A percentile compares a stretch with the other conserved stretches of the same genome.
Evolutionary conservation across 345 rosid genomes (phyloP).

Genomic region (Eucalyptus marginata): DNA sequence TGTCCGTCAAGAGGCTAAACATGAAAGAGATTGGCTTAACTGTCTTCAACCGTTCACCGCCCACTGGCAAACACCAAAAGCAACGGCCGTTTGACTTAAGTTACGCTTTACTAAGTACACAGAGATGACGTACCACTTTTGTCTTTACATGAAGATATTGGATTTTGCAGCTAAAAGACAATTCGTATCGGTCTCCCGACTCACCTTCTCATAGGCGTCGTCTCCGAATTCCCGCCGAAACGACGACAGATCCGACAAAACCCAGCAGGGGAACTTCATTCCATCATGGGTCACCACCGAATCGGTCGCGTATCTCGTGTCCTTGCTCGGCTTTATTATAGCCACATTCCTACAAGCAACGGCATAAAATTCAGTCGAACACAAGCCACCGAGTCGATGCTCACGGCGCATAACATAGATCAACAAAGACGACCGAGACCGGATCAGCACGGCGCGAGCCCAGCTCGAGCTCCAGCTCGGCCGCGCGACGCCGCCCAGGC

Average conservation of each 20-base stretch:
- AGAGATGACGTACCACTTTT: neutral
- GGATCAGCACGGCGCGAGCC: neutral
- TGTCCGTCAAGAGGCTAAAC: neutral
- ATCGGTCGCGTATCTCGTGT: conserved; percentile 62
- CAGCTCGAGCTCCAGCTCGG: neutral
- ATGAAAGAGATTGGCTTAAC: neutral
- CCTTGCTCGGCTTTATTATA: conserved; percentile 73
- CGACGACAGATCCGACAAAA: conserved; percentile 58
- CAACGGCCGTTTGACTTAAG: neutral
- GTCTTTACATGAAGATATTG: neutral
- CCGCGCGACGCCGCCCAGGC: neutral
- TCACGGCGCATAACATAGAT: neutral
- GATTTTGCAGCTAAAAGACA: neutral
- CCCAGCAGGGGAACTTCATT: conserved; percentile 71
- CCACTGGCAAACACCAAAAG: neutral
- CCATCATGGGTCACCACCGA: conserved; percentile 85
- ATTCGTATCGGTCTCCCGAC: neutral
- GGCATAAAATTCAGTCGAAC: neutral
- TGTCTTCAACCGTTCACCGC: neutral
- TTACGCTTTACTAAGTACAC: neutral
- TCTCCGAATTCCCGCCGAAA: conserved; percentile 35
- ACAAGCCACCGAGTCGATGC: neutral
- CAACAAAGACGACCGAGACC: neutral
- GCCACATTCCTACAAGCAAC: conserved; percentile 41
- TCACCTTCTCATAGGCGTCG: conserved; percentile 58